These are phyloP conservation scores for Phytopythium cucurbitacearum DNA, from an alignment of 352 stramenopile species.

Conservation along the genomic window DNA sequence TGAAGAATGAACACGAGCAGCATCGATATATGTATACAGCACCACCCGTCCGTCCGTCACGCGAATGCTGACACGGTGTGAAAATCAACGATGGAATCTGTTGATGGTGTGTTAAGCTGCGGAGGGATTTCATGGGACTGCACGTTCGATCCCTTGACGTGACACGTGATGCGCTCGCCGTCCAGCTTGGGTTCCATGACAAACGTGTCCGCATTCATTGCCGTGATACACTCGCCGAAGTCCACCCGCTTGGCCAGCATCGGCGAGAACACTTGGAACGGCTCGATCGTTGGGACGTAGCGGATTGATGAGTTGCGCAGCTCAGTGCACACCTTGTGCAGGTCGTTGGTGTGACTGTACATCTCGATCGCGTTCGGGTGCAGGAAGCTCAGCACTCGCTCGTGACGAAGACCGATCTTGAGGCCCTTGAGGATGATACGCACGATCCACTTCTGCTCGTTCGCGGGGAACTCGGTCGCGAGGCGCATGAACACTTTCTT, in stretches of 20 bases:
- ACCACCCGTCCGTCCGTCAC: too few species aligned
- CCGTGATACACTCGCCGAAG: constrained; percentile 77
- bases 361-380: constrained; percentile 82
- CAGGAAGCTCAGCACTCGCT: constrained; percentile 75
- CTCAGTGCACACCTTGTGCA: constrained; percentile 69
- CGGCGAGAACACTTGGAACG: constrained; percentile 82
- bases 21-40: too few species aligned
- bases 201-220: constrained; percentile 66
- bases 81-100: too few species aligned
- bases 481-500: constrained; percentile 71
- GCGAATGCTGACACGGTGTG: too few species aligned
- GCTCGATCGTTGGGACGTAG: constrained; percentile 75
- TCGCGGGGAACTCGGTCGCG: constrained; percentile 64
- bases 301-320: constrained; percentile 75
- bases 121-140: constrained; percentile 14
- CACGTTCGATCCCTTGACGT: constrained; percentile 50
- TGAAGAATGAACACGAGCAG: too few species aligned
- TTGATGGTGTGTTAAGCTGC: too few species aligned
- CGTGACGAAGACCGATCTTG: constrained; percentile 80
- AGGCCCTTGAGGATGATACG: constrained; percentile 84
- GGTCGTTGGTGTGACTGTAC: constrained; percentile 87
- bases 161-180: constrained; percentile 79
- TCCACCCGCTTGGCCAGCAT: constrained; percentile 85
- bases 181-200: constrained; percentile 86
- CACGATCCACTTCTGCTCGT: constrained; percentile 83